Evolutionary conservation across 495 filamentous ascomycete genomes (phyloP).

Genomic region (Stereocaulon alpinum): DNA sequence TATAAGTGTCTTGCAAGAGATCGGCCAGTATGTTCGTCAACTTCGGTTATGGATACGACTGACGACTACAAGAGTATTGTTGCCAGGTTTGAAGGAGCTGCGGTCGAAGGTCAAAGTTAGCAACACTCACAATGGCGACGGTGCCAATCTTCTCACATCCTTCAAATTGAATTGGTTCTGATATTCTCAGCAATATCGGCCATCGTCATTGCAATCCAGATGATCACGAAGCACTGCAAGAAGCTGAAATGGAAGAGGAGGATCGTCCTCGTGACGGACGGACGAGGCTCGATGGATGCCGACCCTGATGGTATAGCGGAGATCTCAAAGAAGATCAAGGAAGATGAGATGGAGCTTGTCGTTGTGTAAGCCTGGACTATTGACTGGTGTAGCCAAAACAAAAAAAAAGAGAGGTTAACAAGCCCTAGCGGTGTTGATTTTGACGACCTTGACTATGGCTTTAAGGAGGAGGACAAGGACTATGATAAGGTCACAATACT

Average conservation of each 20-base stretch:
- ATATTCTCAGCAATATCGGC: conserved; percentile 59
- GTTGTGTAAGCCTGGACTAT: conserved; percentile 52
- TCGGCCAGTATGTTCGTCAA: conserved; percentile 47
- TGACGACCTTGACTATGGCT: conserved; percentile 82
- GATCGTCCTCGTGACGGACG: conserved; percentile 81
- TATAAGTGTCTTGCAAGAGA: conserved; percentile 61
- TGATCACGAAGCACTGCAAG: conserved; percentile 76
- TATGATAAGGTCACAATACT: conserved; percentile 44
- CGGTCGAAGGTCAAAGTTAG: conserved; percentile 52
- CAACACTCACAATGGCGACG: conserved; percentile 63
- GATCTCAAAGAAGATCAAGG: conserved; percentile 61
- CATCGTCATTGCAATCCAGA: conserved; percentile 69
- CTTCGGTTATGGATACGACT: not conserved
- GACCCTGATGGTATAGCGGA: conserved; percentile 46
- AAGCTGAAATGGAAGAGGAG: conserved; percentile 79
- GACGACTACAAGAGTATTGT: conserved; percentile 44
- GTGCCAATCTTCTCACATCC: conserved; percentile 25
- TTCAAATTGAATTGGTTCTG: not conserved
- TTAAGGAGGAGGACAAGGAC: conserved; percentile 87
- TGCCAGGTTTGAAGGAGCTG: conserved; percentile 58
- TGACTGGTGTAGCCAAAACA: not conserved
- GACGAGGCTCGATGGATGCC: conserved; percentile 55
- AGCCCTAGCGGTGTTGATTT: conserved; percentile 77
- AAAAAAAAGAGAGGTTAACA: conserved; percentile 24
- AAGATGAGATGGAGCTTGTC: conserved; percentile 63